phyloP scores from a whole-genome alignment of 2,329 filamentous ascomycete genomes.

The Fusarium coffeatum region DNA sequence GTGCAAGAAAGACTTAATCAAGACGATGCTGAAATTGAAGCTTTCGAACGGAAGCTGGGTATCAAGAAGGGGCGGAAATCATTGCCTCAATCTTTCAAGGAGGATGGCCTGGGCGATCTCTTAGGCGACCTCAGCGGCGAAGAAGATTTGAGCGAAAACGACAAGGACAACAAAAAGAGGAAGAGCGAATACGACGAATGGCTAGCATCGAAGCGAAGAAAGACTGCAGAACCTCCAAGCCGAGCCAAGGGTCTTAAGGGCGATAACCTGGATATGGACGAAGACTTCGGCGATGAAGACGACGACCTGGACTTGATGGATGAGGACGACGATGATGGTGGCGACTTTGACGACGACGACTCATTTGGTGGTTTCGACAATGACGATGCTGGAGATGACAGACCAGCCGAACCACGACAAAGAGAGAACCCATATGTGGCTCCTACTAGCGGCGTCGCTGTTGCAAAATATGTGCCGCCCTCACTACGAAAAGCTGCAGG shows the following conservation, averaged over 20 bases:
- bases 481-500: constrained; percentile 75
- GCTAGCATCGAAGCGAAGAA: constrained; percentile 68
- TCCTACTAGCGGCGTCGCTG: constrained; percentile 63
- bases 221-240: constrained; percentile 50
- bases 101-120: constrained; percentile 85
- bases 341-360: constrained; percentile 49
- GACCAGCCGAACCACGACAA: constrained; percentile 58
- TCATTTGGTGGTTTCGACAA: constrained; percentile 57
- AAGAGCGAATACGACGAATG: constrained; percentile 69
- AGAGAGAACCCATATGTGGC: constrained; percentile 92
- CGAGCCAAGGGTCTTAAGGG: constrained; percentile 33
- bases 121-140: constrained; percentile 69
- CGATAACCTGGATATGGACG: constrained; percentile 40
- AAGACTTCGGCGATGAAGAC: constrained; percentile 29
- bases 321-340: constrained; percentile 46
- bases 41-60: constrained; percentile 87
- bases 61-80: constrained; percentile 81
- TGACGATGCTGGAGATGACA: constrained; percentile 48
- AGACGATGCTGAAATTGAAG: constrained; percentile 90
- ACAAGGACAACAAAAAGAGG: constrained; percentile 68
- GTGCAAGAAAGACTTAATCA: constrained; percentile 71
- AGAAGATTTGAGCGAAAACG: constrained; percentile 60
- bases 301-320: constrained; percentile 44
- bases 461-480: constrained; percentile 87
- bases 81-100: constrained; percentile 76